Base-by-base conservation (phyloP, 2,329 filamentous ascomycete species). In the Penicillium polonicum region DNA sequence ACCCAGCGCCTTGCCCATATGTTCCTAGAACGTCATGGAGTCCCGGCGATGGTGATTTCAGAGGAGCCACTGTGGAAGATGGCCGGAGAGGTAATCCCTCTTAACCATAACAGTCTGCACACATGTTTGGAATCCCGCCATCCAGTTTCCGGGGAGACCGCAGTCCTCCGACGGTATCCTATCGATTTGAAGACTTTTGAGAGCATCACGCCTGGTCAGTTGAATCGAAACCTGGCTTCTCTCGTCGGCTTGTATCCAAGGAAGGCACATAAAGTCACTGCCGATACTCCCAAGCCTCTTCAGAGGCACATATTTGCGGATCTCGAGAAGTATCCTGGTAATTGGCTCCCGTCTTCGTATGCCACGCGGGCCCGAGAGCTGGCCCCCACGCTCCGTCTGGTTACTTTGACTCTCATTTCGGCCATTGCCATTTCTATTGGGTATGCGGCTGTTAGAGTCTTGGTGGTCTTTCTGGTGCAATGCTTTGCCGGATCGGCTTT, bases 131-230 rank as follows among this genome's bases (percentile, higher is more conserved):
- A 80, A 60, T 71, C 72, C 48, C 72, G 72, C 48, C 63, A 74
- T 63, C 38, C 68, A 7, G 45, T 63, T 10, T 74, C 70, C 19
- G 74, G 74, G 6, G 70, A 73, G 49, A 70, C 62, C 3, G 63
- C 65, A 12, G 68, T 77, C 19, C 51, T 76, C 38, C 69, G 67
- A 63, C 73, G 69, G 43, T 79, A 69, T 57, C 79, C 79, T 15
- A 77, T 81, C 56, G 78, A 81, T 59, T 60, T 81, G 46, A 71
- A 73, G 58, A 79, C 76, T 0, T 81, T 81, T 52, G 70, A 80
- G 61, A 78, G 74, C 55, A 78, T 81, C 59, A 73, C 78, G 15
- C 74, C 78, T 13, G 65, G 72, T 13, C 78, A 80, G 48, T 69
- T 81, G 29, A 80, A 80, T 61, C 70, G 76, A 35, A 79, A 80